Base-by-base conservation (phyloP, 108 stramenopile species). In the Cyclotella cryptica region DNA sequence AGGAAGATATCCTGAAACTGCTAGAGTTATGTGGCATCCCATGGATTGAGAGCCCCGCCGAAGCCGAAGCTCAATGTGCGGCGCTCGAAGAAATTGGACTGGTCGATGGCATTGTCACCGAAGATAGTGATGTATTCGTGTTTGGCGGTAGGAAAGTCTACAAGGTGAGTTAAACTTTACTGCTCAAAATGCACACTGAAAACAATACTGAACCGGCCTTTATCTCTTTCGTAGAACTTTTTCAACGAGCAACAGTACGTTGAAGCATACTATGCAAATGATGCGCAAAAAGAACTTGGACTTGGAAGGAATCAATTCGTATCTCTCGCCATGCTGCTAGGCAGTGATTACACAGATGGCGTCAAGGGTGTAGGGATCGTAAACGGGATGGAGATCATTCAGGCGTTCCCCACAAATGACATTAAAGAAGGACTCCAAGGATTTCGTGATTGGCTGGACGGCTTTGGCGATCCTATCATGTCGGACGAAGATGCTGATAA, bases 311-410 rank as follows among this genome's bases (percentile, higher is more conserved):
- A 95, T 55, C 87, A 96, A 19, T 68, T 98, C 30, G 79, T 98
- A 14, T 91, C 97, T 0, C 69, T 98, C 22, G 98, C 99, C 17
- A 93, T 99, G 89, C 75, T 99, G 11, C 75, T 99, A 15, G 99
- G 99, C 19, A 92, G 95, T 45, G 99, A 99, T 72, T 99, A 99
- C 77, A 98, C 97, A 15, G 92, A 97, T 54, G 99, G 98, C n/a
- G 93, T 99, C 21, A 90, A 92, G 51, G 96, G 96, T 10, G 97
- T 99, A 0, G 99, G 99, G 5, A 97, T 98, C 59, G 99, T 99
- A 19, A 99, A 99, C 67, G 98, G 96, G 14, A 98, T 98, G 96
- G 99, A 99, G 86, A 88, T 99, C 35, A 46, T 97, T 1, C 80
- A 92, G 44, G 94, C 90, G 4, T 98, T 98, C 76, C 73, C 85